These are phyloP conservation scores for Vicia villosa DNA, from an alignment of 306 rosid genomes.

Conservation along the genomic window DNA sequence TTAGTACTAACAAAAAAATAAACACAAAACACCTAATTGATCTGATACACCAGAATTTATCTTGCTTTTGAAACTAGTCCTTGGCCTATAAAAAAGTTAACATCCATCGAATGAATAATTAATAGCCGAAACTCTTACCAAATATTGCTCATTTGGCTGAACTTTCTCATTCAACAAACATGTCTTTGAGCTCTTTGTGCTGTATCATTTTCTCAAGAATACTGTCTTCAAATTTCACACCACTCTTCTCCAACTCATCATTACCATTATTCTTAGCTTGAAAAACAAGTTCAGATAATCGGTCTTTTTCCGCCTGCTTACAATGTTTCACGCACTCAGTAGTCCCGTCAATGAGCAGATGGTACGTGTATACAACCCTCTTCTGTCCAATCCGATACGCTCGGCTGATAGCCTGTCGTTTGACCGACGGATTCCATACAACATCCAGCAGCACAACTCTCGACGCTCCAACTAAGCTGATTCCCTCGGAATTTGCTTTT, in stretches of 20 bases:
- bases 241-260: not conserved
- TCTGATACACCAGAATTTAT: not conserved
- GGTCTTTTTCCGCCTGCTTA: conserved; percentile 40
- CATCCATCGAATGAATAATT: too few species aligned
- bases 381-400: conserved; percentile 48
- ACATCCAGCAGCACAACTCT: conserved; percentile 50
- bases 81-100: too few species aligned
- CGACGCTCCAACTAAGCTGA: conserved; percentile 45
- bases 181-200: conserved; percentile 38
- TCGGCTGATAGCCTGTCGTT: conserved; percentile 46
- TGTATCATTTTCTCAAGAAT: conserved; percentile 36
- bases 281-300: conserved; percentile 25
- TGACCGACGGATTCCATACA: conserved; percentile 51
- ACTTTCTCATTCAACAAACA: conserved; percentile 23
- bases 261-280: not conserved
- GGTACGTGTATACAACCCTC: conserved; percentile 40
- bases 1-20: too few species aligned
- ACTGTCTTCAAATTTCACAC: conserved; percentile 21
- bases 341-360: conserved; percentile 39
- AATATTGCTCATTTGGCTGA: conserved; percentile 24
- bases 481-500: conserved; percentile 39
- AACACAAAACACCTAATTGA: not conserved
- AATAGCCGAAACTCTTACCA: not conserved
- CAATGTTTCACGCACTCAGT: conserved; percentile 23
- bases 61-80: too few species aligned